These are phyloP conservation scores for Stentor roeselii DNA, from an alignment of 73 alveolate genomes.

Conservation along the genomic window DNA sequence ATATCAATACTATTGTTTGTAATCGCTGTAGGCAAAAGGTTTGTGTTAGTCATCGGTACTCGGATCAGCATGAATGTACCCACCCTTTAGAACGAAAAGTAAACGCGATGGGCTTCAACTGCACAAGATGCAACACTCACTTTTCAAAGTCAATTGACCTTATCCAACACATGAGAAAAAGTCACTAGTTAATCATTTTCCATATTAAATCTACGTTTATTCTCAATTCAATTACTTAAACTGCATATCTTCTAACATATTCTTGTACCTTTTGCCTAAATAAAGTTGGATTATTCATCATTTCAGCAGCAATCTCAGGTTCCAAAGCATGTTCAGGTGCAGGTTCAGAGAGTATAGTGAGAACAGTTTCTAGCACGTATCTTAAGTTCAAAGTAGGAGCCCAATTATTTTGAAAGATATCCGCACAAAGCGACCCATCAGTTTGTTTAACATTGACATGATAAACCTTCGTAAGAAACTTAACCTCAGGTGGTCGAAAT, in stretches of 20 bases:
- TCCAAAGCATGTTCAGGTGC: slow-evolving; percentile 45
- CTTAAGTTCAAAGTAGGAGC: slow-evolving; percentile 41
- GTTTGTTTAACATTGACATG: slow-evolving; percentile 46
- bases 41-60: slow-evolving; percentile 40
- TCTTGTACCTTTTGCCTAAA: slow-evolving; percentile 36
- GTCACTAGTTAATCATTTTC: too few relatives aligned
- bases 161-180: background rate
- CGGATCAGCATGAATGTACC: slow-evolving; percentile 47
- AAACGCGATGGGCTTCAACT: slow-evolving; percentile 10
- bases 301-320: slow-evolving; percentile 42
- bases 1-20: slow-evolving; percentile 28
- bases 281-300: slow-evolving; percentile 33
- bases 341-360: slow-evolving; percentile 39
- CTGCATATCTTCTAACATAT: background rate
- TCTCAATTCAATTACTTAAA: too few relatives aligned
- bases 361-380: slow-evolving; percentile 39
- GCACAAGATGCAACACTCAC: background rate
- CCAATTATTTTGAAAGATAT: slow-evolving; percentile 43
- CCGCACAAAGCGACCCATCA: slow-evolving; percentile 44
- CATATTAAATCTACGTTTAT: too few relatives aligned
- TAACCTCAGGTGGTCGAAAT: slow-evolving; percentile 50
- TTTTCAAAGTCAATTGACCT: background rate
- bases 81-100: slow-evolving; percentile 8
- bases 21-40: slow-evolving; percentile 30
- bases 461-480: slow-evolving; percentile 42